phyloP scores from a whole-genome alignment of 78 protist species.

The Dictyostelium firmibasis region DNA sequence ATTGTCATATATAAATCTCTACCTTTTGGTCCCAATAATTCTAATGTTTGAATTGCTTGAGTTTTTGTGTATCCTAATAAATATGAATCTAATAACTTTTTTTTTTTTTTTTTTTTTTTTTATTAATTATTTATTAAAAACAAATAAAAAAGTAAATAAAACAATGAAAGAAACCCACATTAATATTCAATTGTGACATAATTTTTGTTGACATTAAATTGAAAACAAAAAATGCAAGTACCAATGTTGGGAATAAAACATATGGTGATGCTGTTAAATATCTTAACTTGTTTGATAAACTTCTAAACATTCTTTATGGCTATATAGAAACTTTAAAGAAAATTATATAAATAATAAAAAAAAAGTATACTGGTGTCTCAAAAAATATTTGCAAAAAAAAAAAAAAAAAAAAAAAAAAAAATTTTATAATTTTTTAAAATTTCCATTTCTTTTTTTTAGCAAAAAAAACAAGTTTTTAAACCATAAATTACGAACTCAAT shows the following conservation, averaged over 20 bases:
- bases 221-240: neutral
- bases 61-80: neutral
- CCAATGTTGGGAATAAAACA: neutral
- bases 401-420: no score
- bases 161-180: neutral
- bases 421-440: no score
- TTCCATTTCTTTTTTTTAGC: no score
- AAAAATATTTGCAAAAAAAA: no score
- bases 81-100: neutral
- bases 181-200: neutral
- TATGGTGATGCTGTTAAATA: neutral
- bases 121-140: neutral
- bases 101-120: neutral
- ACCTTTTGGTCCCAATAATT: neutral
- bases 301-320: neutral
- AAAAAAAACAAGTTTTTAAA: no score
- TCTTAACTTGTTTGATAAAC: neutral
- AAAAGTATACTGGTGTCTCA: no score
- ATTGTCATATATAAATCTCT: neutral
- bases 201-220: neutral
- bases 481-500: no score
- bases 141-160: no score
- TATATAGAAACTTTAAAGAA: neutral
- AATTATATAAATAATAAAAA: no score
- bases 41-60: neutral